Base-by-base conservation (phyloP, 345 rosid genomes). In the Eutrema heterophyllum region DNA sequence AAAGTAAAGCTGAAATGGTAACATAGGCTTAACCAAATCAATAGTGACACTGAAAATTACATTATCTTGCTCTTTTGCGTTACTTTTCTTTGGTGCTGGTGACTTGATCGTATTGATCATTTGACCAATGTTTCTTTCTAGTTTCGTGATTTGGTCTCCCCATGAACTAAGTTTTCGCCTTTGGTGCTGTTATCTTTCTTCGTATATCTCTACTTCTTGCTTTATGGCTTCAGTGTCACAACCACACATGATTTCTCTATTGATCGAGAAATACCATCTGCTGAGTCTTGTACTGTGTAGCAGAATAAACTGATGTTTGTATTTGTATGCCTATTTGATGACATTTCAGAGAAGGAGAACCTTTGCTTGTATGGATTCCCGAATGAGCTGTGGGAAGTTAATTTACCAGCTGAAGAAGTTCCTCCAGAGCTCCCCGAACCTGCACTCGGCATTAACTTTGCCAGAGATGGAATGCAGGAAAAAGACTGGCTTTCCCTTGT, bases 371-470 rank as follows among this genome's bases (percentile, higher is more conserved):
- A 87, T 82, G 96, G 96, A 43, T 76, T 70, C 72, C 96, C 97
- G 8, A 85, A 78, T 76, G 93, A 85, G 79, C 79, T 49, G 21
- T 91, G 97, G 97, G 91, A 91, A 82, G 96, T 91, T 35, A 85
- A 80, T 81, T 84, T 89, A 70, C 97, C 97, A 50, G 93, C 89
- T 80, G 95, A 89, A 76, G 96, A 91, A 80, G 93, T 91, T 44
- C 97, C 96, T 56, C 93, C 97, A 0, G 97, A 91, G 87, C 86
- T 91, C 39, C 97, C 97, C 3, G 97, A 91, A 76, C 97, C 97
- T 69, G 93, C 90, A 10, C 81, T 91, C 33, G 97, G 97, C 64
- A 91, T 91, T 70, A 91, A 91, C 83, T 87, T 91, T 71, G 90
- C 96, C 5, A 83, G 96, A 79, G 96, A 91, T 72, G 97, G 93